These are phyloP conservation scores for Neostapfia colusana DNA, from an alignment of 176 grass and related monocot genomes.

Conservation along the genomic window DNA sequence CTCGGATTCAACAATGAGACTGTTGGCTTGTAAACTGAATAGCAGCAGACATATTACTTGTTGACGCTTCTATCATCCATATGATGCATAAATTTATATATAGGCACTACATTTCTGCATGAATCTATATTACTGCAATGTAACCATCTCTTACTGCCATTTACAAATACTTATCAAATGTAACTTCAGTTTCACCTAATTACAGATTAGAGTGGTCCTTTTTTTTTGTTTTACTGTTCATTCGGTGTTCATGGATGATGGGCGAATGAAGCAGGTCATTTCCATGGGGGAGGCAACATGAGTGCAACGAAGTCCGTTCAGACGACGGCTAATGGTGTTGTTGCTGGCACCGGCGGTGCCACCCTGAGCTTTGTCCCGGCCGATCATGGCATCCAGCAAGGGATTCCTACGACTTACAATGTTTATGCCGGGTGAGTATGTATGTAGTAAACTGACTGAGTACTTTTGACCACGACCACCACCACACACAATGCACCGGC, in stretches of 20 bases:
- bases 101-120: background rate
- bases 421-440: constrained; percentile 43
- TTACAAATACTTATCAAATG: background rate
- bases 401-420: constrained; percentile 47
- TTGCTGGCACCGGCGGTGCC: constrained; percentile 38
- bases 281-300: constrained; percentile 37
- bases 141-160: background rate
- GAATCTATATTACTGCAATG: background rate
- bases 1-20: background rate
- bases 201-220: background rate
- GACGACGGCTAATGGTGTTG: constrained; percentile 13
- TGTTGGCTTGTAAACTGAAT: background rate
- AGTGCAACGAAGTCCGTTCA: constrained; percentile 47
- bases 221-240: background rate
- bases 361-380: constrained; percentile 37
- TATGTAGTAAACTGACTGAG: background rate
- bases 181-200: background rate
- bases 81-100: constrained; percentile 15
- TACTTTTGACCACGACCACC: background rate
- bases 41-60: background rate
- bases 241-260: background rate
- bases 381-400: constrained; percentile 56
- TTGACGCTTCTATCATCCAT: background rate
- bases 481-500: constrained; percentile 1
- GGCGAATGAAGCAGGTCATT: background rate